These are phyloP conservation scores for Naganishia kalamii DNA, from an alignment of 768 basidiomycete species.

Conservation along the genomic window DNA sequence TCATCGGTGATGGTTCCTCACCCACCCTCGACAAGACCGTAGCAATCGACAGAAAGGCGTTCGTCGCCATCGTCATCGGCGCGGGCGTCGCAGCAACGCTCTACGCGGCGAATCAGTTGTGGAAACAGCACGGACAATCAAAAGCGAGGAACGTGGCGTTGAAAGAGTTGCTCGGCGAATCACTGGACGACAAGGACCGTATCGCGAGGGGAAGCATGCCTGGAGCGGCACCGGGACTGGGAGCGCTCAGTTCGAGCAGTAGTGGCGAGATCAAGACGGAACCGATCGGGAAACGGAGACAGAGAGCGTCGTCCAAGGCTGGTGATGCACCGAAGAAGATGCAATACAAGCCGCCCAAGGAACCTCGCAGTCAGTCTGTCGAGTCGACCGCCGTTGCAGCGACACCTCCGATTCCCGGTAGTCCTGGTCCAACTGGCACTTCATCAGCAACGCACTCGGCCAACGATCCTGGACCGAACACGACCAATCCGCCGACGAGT, in stretches of 20 bases:
- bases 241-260: background rate
- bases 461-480: too few species aligned
- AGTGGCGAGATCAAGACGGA: background rate
- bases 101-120: background rate
- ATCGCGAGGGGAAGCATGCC: background rate
- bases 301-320: background rate
- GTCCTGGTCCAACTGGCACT: too few species aligned
- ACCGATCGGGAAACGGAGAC: background rate
- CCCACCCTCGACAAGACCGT: background rate
- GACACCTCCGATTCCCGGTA: background rate
- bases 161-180: background rate
- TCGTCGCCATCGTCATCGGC: background rate
- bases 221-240: background rate
- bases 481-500: background rate
- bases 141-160: background rate
- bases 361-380: too few species aligned
- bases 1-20: background rate
- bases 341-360: background rate
- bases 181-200: background rate
- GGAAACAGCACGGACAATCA: conserved; percentile 7
- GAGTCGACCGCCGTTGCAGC: too few species aligned
- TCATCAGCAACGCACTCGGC: too few species aligned
- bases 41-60: background rate
- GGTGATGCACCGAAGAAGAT: background rate
- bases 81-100: background rate